These are phyloP conservation scores for Bryoerythrophyllum caledonicum DNA, from an alignment of 225 moss, liverwort and hornwort genomes.

Conservation along the genomic window DNA sequence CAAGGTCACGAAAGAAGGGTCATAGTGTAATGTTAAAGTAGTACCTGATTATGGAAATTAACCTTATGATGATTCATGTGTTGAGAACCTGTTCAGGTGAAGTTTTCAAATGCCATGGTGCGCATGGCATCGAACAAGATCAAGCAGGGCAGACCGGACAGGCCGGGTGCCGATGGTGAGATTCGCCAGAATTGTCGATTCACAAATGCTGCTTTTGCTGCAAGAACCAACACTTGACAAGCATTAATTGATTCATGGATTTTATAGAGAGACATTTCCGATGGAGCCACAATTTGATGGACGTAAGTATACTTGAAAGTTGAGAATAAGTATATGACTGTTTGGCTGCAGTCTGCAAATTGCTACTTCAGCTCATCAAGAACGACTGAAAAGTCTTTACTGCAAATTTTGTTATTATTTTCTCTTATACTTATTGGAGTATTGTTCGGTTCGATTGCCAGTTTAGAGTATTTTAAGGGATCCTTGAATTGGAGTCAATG, in stretches of 20 bases:
- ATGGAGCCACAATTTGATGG: background rate
- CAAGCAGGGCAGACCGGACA: constrained; percentile 35
- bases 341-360: background rate
- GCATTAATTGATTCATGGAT: no score
- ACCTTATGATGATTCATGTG: no score
- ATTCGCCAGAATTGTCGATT: constrained; percentile 49
- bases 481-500: background rate
- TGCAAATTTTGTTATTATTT: background rate
- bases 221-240: constrained; percentile 21
- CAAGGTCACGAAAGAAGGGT: no score
- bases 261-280: no score
- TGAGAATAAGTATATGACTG: background rate
- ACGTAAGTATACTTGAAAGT: background rate
- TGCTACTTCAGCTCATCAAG: background rate
- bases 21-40: no score
- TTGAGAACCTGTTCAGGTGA: constrained; percentile 19
- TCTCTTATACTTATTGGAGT: no score
- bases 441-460: background rate
- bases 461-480: background rate
- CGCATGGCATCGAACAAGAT: constrained; percentile 48
- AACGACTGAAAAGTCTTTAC: background rate
- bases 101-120: constrained; percentile 47
- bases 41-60: no score
- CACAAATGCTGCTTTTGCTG: constrained; percentile 32
- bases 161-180: constrained; percentile 23